Evolutionary conservation across 2,329 filamentous ascomycete species (phyloP).

Genomic region (Monilinia laxa): DNA sequence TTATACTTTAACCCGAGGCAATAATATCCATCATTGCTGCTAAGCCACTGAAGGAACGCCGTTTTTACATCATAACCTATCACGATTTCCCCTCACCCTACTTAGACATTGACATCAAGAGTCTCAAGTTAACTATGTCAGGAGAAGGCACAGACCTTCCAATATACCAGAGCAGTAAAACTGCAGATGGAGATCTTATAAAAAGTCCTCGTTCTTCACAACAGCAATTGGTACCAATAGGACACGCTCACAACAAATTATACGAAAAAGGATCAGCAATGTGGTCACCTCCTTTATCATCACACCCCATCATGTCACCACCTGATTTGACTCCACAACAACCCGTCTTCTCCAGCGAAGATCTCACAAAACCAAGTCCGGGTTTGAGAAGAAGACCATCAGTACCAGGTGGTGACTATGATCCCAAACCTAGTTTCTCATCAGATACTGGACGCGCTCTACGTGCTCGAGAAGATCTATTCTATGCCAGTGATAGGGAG

Average conservation of each 20-base stretch:
- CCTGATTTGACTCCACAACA: not conserved
- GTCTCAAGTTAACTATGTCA: slow-evolving; percentile 13
- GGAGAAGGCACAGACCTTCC: slow-evolving; percentile 17
- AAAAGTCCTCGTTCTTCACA: slow-evolving; percentile 14
- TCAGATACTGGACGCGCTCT: slow-evolving; percentile 14
- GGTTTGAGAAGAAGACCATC: slow-evolving; percentile 18
- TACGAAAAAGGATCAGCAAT: slow-evolving; percentile 16
- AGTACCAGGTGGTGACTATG: slow-evolving; percentile 17
- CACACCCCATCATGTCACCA: slow-evolving; percentile 21
- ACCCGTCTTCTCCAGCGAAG: slow-evolving; percentile 20
- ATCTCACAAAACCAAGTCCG: slow-evolving; percentile 9
- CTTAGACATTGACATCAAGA: slow-evolving; percentile 11
- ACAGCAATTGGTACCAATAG: slow-evolving; percentile 6
- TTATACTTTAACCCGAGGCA: not conserved
- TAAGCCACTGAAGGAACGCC: slow-evolving; percentile 8
- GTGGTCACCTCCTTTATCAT: slow-evolving; percentile 19
- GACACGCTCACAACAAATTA: not conserved
- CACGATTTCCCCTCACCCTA: slow-evolving; percentile 9
- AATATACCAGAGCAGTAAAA: slow-evolving; percentile 3
- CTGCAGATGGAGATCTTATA: slow-evolving; percentile 6
- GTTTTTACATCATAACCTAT: slow-evolving; percentile 10
- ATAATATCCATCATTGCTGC: not conserved
- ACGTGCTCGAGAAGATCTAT: slow-evolving; percentile 15
- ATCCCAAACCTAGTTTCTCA: slow-evolving; percentile 11
- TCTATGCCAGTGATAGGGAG: slow-evolving; percentile 6